phyloP scores from a whole-genome alignment of 805 yeast species.

The Candida insectorum region DNA sequence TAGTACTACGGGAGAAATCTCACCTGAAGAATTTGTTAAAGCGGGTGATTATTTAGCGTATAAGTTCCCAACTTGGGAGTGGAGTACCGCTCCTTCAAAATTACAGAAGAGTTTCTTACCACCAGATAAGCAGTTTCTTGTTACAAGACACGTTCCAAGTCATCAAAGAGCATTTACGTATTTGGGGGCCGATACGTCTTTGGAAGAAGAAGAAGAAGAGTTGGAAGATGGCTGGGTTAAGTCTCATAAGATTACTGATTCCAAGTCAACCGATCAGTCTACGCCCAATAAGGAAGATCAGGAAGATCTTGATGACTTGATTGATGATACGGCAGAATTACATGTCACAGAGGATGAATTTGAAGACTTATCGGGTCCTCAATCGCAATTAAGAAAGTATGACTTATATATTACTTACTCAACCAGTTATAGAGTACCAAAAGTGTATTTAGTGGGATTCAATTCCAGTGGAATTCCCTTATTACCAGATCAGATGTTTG shows the following conservation, averaged over 20 bases:
- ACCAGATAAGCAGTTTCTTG: constrained; percentile 77
- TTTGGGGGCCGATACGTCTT: constrained; percentile 41
- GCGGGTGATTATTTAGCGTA: constrained; percentile 93
- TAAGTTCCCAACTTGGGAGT: constrained; percentile 96
- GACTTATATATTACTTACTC: constrained; percentile 91
- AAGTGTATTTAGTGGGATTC: constrained; percentile 87
- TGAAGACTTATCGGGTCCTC: constrained; percentile 20
- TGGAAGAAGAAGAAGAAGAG: constrained; percentile 33
- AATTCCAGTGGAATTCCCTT: constrained; percentile 81
- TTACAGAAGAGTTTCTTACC: constrained; percentile 71
- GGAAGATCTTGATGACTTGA: constrained; percentile 44
- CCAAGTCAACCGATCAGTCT: constrained; percentile 20
- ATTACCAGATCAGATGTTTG: constrained; percentile 87
- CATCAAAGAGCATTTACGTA: constrained; percentile 63
- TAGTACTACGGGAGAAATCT: constrained; percentile 81
- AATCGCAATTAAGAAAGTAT: constrained; percentile 59
- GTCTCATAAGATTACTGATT: constrained; percentile 37
- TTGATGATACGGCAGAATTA: constrained; percentile 42
- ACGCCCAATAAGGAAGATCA: constrained; percentile 34
- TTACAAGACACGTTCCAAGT: constrained; percentile 88
- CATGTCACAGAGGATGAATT: constrained; percentile 30
- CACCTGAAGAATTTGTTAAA: constrained; percentile 90
- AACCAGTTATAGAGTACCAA: constrained; percentile 93
- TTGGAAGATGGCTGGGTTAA: constrained; percentile 62
- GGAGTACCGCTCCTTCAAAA: constrained; percentile 48